phyloP scores from a whole-genome alignment of 202 grass and related monocot species.

The Panicum hallii region DNA sequence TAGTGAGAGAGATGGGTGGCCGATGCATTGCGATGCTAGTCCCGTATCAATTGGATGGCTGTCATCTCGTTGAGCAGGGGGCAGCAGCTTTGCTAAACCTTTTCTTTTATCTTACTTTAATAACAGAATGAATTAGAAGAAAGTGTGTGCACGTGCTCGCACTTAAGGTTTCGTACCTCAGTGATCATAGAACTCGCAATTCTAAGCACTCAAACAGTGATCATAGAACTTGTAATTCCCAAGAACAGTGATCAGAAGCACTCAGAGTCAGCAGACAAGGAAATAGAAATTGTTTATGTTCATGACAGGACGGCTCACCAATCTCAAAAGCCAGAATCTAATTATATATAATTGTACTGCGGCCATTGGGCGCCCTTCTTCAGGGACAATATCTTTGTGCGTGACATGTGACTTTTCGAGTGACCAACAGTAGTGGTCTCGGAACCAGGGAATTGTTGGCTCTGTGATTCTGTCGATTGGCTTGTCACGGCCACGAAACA shows the following conservation, averaged over 20 bases:
- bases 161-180: background rate
- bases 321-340: background rate
- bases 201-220: background rate
- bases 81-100: background rate
- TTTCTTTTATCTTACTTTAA: background rate
- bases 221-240: background rate
- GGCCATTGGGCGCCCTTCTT: background rate
- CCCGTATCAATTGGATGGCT: constrained; percentile 39
- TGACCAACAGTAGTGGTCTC: constrained; percentile 27
- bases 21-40: background rate
- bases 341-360: background rate
- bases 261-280: background rate
- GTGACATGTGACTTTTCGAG: constrained; percentile 3
- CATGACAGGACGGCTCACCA: background rate
- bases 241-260: background rate
- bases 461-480: background rate
- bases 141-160: background rate
- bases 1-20: background rate
- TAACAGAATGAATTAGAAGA: background rate
- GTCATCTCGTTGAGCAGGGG: constrained; percentile 4
- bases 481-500: background rate
- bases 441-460: constrained; percentile 11
- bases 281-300: background rate
- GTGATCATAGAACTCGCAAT: background rate
- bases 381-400: background rate